Evolutionary conservation across 1,284 basidiomycete species (phyloP).

Genomic region (Testicularia cyperi): DNA sequence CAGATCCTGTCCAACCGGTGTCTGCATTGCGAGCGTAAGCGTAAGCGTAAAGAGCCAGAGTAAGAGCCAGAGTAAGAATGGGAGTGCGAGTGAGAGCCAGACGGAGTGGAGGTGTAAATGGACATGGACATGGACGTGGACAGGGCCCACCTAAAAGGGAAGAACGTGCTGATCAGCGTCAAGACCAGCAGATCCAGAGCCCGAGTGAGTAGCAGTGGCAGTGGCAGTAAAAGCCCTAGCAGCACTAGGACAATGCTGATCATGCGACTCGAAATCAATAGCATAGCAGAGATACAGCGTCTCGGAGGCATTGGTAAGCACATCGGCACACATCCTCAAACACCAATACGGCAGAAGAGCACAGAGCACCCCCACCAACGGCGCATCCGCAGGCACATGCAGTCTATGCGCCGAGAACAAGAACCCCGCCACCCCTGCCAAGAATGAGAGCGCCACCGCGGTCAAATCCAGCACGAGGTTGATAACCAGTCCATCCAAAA

Average conservation of each 20-base stretch:
- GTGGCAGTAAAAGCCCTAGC: slow-evolving; percentile 27
- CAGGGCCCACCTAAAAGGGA: no score
- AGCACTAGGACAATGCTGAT: slow-evolving; percentile 33
- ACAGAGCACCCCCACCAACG: slow-evolving; percentile 74
- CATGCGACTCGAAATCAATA: slow-evolving; percentile 72
- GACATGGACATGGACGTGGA: no score
- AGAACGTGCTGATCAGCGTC: slow-evolving; percentile 23
- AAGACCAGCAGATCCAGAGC: no score
- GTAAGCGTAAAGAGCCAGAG: no score
- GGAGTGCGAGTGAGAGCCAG: no score
- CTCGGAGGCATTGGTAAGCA: slow-evolving; percentile 79
- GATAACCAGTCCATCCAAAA: slow-evolving; percentile 66
- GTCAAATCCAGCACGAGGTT: slow-evolving; percentile 68
- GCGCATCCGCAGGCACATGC: slow-evolving; percentile 73
- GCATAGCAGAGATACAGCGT: slow-evolving; percentile 85
- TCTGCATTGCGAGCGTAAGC: no score
- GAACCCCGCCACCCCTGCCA: slow-evolving; percentile 79
- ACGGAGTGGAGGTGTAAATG: no score
- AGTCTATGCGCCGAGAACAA: slow-evolving; percentile 83
- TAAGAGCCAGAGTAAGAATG: no score
- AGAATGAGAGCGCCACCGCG: slow-evolving; percentile 74
- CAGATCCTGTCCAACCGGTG: no score
- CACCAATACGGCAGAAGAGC: slow-evolving; percentile 79
- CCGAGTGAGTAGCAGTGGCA: no score
- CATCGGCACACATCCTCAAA: slow-evolving; percentile 76